These are phyloP conservation scores for Lipomyces chichibuensis DNA, from an alignment of 805 yeast genomes.

Conservation along the genomic window DNA sequence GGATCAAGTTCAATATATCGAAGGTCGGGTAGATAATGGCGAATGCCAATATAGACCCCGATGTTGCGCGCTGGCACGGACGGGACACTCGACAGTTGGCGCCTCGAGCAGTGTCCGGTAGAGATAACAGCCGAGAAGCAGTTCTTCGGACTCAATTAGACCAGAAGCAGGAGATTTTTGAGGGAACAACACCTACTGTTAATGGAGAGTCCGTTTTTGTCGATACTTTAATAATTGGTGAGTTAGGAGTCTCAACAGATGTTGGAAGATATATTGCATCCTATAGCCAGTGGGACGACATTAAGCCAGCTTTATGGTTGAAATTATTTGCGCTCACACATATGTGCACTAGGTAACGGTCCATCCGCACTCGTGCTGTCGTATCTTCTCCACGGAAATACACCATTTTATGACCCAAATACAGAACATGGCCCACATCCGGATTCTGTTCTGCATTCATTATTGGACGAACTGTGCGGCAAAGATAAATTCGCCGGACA, in stretches of 20 bases:
- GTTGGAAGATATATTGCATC: background rate
- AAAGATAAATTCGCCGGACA: background rate
- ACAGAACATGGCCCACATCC: slow-evolving; percentile 40
- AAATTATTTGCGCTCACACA: background rate
- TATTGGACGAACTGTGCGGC: slow-evolving; percentile 19
- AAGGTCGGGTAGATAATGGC: background rate
- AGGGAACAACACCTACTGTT: background rate
- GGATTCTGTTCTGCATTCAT: slow-evolving; percentile 38
- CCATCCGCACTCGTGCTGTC: slow-evolving; percentile 44
- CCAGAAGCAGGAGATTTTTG: background rate
- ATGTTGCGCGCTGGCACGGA: background rate
- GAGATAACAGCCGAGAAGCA: background rate
- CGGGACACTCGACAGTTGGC: background rate
- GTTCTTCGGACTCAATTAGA: background rate
- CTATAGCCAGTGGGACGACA: background rate
- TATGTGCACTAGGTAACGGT: slow-evolving; percentile 38
- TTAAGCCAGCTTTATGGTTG: background rate
- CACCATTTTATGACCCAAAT: slow-evolving; percentile 40
- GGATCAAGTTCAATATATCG: background rate
- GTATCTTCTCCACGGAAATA: slow-evolving; percentile 42
- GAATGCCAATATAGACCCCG: background rate
- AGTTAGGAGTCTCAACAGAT: background rate
- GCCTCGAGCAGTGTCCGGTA: background rate
- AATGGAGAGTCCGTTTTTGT: background rate
- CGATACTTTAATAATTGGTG: slow-evolving; percentile 1